phyloP scores from a whole-genome alignment of 352 stramenopile genomes.

The Aphanomyces invadans region DNA sequence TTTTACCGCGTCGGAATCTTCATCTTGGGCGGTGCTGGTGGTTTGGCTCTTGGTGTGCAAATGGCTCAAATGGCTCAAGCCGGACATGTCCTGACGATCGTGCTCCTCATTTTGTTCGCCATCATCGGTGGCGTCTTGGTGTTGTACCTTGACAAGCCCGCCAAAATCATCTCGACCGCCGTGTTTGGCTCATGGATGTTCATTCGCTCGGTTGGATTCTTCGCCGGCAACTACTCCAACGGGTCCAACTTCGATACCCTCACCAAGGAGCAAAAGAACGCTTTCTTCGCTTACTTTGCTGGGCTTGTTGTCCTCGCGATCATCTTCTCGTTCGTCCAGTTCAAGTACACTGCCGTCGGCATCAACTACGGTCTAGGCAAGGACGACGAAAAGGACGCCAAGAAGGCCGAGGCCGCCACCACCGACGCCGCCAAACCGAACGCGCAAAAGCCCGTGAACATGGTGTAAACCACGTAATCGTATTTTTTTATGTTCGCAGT shows the following conservation, averaged over 20 bases:
- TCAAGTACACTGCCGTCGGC: conserved; percentile 35
- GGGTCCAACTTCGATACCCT: conserved; percentile 41
- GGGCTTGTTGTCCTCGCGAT: conserved; percentile 42
- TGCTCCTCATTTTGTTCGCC: conserved; percentile 41
- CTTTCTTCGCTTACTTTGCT: conserved; percentile 57
- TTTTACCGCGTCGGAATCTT: conserved; percentile 45
- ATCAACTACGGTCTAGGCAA: conserved; percentile 31
- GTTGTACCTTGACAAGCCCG: conserved; percentile 47
- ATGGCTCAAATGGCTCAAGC: background rate
- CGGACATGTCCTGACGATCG: conserved; percentile 25
- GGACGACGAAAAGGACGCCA: conserved; percentile 18
- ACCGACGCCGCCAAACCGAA: conserved; percentile 6
- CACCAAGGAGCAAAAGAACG: conserved; percentile 37
- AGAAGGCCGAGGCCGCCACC: conserved; percentile 14
- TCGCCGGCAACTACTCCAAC: conserved; percentile 56
- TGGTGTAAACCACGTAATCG: conserved; percentile 15
- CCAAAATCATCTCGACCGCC: conserved; percentile 48
- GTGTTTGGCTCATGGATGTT: conserved; percentile 46
- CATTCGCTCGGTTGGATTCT: conserved; percentile 57
- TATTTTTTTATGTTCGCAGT: background rate
- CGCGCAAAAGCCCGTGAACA: conserved; percentile 22
- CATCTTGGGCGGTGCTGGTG: conserved; percentile 33
- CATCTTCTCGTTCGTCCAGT: conserved; percentile 43
- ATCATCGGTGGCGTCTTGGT: conserved; percentile 37
- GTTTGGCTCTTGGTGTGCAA: conserved; percentile 36